Evolutionary conservation across 2,329 filamentous ascomycete species (phyloP), one percentile per base, ranked within the genome.

Genomic region (Fusarium sp.): DNA sequence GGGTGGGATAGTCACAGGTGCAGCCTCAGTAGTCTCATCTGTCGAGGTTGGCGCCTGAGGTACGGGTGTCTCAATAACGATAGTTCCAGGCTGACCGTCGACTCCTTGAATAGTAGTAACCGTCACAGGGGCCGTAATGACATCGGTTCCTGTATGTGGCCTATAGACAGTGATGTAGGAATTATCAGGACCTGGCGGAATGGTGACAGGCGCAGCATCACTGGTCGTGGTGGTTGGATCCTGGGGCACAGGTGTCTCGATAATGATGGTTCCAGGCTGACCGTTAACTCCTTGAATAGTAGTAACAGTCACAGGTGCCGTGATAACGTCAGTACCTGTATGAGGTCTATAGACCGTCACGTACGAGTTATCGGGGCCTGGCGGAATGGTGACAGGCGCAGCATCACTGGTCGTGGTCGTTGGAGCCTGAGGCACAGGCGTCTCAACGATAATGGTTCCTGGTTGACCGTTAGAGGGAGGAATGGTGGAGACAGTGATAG

Each of bases 291-390:
- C 64, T 18, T 49, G 35, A 13, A 73, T 71, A 7, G 70, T 73
- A 10, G 70, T 63, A 11, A 73, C 38, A 3, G 66, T 73, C 8
- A 73, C n/a, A 21, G 71, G 70, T 3, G 53, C 58, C 18, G 60
- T 71, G 13, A 73, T 73, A 11, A 40, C 16, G 18, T 63, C 58
- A 15, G 44, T n/a, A n/a, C 71, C 65, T 3, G 44, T 62, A 25
- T 73, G 66, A 30, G 70, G 70, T 42, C 71, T 59, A 7, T 73
- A 73, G 9, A 73, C 53, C 6, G 71, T 73, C 11, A 73, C n/a
- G 19, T 73, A 73, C 1, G 65, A 47, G 32, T 63, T 71, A 9
- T 60, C 38, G 1, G 70, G 69, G 5, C 69, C 49, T 8, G 69
- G 60, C 4, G 70, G 66, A 18, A 73, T 71, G 6, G 62, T 71